Conservation (phyloP, 768 basidiomycete genomes). For the Lentinula aciculospora region DNA sequence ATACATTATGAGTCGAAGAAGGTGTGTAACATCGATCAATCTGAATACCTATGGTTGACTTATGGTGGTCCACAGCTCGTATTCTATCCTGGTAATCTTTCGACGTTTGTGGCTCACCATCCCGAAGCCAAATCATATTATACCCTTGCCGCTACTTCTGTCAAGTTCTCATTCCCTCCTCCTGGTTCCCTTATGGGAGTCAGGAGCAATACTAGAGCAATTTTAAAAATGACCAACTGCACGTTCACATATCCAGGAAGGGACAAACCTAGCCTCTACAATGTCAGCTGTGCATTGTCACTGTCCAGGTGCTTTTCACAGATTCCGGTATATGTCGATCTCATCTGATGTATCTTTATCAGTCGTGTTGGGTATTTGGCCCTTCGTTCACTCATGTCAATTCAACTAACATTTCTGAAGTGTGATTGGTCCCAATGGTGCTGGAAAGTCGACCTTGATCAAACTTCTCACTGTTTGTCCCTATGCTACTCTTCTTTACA, state of each 20-base stretch:
- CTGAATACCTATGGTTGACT: constrained; percentile 3
- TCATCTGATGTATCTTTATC: constrained; percentile 14
- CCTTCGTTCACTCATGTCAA: not conserved
- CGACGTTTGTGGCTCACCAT: constrained; percentile 81
- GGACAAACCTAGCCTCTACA: constrained; percentile 68
- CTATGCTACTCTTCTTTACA: constrained; percentile 8
- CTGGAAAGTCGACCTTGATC: constrained; percentile 94
- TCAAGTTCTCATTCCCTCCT: constrained; percentile 94
- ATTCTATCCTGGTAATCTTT: constrained; percentile 92
- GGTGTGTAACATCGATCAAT: constrained; percentile 28
- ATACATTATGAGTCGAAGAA: constrained; percentile 97
- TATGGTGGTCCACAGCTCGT: constrained; percentile 52
- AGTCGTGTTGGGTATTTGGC: constrained; percentile 67
- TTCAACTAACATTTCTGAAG: not conserved
- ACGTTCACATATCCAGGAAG: constrained; percentile 94
- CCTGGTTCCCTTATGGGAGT: constrained; percentile 98
- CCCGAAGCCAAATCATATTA: constrained; percentile 97
- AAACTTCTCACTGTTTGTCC: constrained; percentile 77
- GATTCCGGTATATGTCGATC: constrained; percentile 13
- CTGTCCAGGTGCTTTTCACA: constrained; percentile 63
- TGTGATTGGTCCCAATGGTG: constrained; percentile 89
- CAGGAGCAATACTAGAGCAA: constrained; percentile 91
- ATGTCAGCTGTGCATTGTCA: constrained; percentile 91
- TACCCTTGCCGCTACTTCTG: constrained; percentile 86
- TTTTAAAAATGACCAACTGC: constrained; percentile 86